Base-by-base conservation (phyloP, 768 basidiomycete genomes). In the Tylopilus subfusipes region DNA sequence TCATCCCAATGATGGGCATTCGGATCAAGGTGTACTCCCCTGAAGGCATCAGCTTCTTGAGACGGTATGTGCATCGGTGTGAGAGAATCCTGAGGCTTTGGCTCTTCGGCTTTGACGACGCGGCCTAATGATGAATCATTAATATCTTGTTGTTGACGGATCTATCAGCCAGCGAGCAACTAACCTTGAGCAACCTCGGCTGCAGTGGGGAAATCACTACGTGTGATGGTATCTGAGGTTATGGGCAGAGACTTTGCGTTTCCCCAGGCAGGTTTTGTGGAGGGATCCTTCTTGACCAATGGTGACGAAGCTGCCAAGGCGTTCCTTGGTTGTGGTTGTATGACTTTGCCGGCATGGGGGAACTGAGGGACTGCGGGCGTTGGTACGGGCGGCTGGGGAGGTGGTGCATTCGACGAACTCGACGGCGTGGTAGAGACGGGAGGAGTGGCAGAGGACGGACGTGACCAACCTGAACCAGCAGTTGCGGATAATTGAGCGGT, bases 1-100 rank as follows among this genome's bases (percentile, higher is more conserved):
- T 97, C 94, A 62, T 98, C 97, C 97, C 97, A 99, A 67, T 98
- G 94, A 66, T 93, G 90, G 4, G 90, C 85, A 63, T 95, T 95
- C 46, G 94, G 91, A 72, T 97, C 87, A 44, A 98, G 75, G 70
- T 98, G 94, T 1, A 93, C 86, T 0, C 95, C 95, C 36, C 94
- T 82, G 73, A 99, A 99, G 1, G 94, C 88, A 69, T 97, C 96
- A 8, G 94, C 86, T 63, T 92, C 90, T 66, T 93, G 88, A 50
- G 84, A 72, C 39, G 81, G 64, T 84, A 84, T 67, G 86, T 85
- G 61, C 80, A 80, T 9, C 78, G 52, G 68, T 10, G 72, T 70
- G 19, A 78, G 78, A 14, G 76, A 73, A 40, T 84, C 82, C n/a
- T 80, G 77, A 2, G 78, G 72, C 39, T 81, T 79, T 77, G 39